Evolutionary conservation across 495 filamentous ascomycete genomes (phyloP).

Genomic region (Xylona heveae): DNA sequence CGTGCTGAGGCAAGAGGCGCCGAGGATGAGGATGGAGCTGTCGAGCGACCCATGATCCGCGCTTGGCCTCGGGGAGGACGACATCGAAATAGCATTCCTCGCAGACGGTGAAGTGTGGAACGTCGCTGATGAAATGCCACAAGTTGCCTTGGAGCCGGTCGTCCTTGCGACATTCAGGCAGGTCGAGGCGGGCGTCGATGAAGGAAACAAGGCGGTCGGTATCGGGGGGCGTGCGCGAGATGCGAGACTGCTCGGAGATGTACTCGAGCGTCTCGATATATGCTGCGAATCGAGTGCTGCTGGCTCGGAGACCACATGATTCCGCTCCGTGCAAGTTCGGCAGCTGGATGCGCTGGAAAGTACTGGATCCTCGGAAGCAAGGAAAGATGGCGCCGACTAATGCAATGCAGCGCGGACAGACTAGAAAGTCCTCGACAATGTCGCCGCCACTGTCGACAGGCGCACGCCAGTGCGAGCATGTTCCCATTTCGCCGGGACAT

Average conservation of each 20-base stretch:
- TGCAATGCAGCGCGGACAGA: conserved; percentile 30
- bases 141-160: conserved; percentile 20
- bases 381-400: conserved; percentile 31
- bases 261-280: no score
- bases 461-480: conserved; percentile 32
- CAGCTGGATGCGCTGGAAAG: conserved; percentile 21
- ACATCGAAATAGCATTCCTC: conserved; percentile 24
- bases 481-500: conserved; percentile 30
- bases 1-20: background rate
- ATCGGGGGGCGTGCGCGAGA: conserved; percentile 21
- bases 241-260: no score
- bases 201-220: conserved; percentile 35
- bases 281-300: background rate
- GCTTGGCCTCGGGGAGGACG: conserved; percentile 1
- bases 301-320: background rate
- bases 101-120: conserved; percentile 47
- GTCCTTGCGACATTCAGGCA: conserved; percentile 33
- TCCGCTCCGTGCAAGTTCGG: conserved; percentile 12
- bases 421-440: conserved; percentile 31
- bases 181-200: conserved; percentile 30
- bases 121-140: conserved; percentile 40
- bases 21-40: background rate
- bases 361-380: conserved; percentile 10
- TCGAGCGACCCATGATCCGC: conserved; percentile 1
- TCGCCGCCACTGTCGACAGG: conserved; percentile 28